phyloP scores from a whole-genome alignment of 306 rosid genomes.

The Heteromeles arbutifolia region DNA sequence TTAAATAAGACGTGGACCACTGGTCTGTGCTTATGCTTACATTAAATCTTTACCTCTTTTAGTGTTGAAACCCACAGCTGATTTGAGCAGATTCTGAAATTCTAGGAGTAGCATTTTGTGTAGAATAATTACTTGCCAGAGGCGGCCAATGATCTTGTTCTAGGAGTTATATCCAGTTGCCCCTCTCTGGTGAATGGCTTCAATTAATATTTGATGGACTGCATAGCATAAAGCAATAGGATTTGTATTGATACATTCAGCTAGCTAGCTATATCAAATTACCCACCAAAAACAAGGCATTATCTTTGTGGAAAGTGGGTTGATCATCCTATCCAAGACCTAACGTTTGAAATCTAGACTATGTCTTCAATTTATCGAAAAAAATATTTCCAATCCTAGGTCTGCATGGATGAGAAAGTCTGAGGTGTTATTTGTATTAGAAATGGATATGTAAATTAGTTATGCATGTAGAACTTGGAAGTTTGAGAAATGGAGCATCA shows the following conservation, averaged over 20 bases:
- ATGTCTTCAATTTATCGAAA: too few species aligned
- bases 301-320: too few species aligned
- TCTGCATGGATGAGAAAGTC: too few species aligned
- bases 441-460: too few species aligned
- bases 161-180: background rate
- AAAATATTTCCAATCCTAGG: too few species aligned
- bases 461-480: too few species aligned
- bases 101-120: background rate
- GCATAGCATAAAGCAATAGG: background rate
- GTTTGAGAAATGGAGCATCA: too few species aligned
- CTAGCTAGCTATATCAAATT: background rate
- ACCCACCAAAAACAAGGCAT: too few species aligned
- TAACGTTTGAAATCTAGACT: too few species aligned
- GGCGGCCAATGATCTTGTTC: conserved; percentile 9
- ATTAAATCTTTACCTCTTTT: conserved; percentile 1
- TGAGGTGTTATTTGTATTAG: too few species aligned
- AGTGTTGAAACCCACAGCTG: conserved; percentile 4
- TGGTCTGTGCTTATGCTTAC: background rate
- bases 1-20: background rate
- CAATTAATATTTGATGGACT: background rate
- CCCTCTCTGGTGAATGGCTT: background rate
- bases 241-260: background rate
- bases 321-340: too few species aligned
- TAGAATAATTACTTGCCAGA: conserved; percentile 4
- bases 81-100: background rate